phyloP scores from a whole-genome alignment of 352 stramenopile genomes.

The Phytophthora fragariae region DNA sequence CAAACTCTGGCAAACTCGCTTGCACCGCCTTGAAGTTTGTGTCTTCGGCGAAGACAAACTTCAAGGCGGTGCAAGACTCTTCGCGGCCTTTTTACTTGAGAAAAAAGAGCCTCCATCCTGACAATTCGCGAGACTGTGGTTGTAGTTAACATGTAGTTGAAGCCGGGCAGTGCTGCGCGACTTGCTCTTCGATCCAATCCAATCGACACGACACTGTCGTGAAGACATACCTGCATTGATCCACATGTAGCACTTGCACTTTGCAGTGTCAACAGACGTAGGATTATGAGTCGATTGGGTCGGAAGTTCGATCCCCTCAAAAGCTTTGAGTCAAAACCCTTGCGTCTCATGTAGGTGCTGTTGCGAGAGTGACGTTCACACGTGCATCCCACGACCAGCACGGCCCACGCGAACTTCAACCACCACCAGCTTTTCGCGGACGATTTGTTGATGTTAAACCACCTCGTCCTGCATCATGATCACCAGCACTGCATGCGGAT shows the following conservation, averaged over 20 bases:
- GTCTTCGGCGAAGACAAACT: neutral
- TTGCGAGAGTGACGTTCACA: too few species aligned
- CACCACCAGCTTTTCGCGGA: constrained; percentile 23
- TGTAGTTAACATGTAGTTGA: constrained; percentile 33
- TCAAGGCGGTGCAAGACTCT: too few species aligned
- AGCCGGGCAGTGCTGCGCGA: neutral
- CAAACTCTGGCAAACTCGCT: neutral
- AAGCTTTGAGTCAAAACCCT: neutral
- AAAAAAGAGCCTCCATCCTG: constrained; percentile 12
- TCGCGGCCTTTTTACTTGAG: constrained; percentile 16
- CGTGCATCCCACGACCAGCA: constrained; percentile 21
- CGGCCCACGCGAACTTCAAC: constrained; percentile 33
- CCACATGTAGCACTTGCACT: too few species aligned
- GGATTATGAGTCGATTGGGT: too few species aligned
- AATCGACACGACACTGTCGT: neutral
- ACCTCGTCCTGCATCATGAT: constrained; percentile 5
- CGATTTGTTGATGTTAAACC: constrained; percentile 38
- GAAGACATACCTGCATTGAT: too few species aligned
- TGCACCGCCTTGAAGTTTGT: constrained; percentile 22
- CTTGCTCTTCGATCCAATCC: constrained; percentile 3
- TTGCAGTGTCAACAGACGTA: too few species aligned
- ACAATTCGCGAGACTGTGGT: constrained; percentile 23
- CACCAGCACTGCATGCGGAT: neutral
- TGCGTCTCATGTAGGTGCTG: neutral
- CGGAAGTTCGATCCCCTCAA: too few species aligned